Conservation (phyloP, 2,329 filamentous ascomycete species). For the Hyphodiscus sp. region DNA sequence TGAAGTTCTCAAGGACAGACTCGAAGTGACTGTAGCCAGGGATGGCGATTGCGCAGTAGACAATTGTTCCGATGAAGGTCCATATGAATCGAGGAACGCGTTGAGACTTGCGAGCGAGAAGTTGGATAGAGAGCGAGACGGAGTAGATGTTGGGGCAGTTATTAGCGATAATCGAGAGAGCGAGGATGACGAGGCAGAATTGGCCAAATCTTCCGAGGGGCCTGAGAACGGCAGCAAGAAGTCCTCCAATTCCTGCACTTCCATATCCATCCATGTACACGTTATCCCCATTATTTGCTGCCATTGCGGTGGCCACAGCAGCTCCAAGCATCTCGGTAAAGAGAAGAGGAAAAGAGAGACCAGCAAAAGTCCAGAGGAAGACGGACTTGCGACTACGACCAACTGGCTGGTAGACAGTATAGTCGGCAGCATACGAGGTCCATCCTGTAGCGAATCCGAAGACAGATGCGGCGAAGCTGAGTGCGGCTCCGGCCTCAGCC, state of each 20-base stretch:
- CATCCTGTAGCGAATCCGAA: constrained; percentile 67
- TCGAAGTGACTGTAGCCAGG: constrained; percentile 63
- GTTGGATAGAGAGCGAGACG: constrained; percentile 59
- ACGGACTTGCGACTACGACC: constrained; percentile 52
- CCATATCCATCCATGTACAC: constrained; percentile 49
- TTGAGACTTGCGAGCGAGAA: constrained; percentile 52
- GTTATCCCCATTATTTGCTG: constrained; percentile 45
- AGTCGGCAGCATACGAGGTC: constrained; percentile 70
- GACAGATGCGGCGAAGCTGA: constrained; percentile 61
- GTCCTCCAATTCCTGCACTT: constrained; percentile 55
- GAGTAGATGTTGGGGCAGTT: constrained; percentile 71
- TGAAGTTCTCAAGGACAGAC: constrained; percentile 61
- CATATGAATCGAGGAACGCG: constrained; percentile 62
- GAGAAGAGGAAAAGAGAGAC: constrained; percentile 63
- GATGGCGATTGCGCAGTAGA: constrained; percentile 64
- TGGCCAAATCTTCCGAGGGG: constrained; percentile 62
- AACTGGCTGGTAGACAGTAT: constrained; percentile 70
- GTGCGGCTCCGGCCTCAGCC: constrained; percentile 51
- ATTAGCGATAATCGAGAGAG: constrained; percentile 61
- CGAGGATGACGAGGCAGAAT: constrained; percentile 63
- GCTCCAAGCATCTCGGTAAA: constrained; percentile 71
- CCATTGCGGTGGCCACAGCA: constrained; percentile 60
- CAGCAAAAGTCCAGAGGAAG: constrained; percentile 63
- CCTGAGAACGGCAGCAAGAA: constrained; percentile 59
- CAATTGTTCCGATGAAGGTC: constrained; percentile 53